phyloP scores from a whole-genome alignment of 2,329 filamentous ascomycete species.

The Fusarium coicis region DNA sequence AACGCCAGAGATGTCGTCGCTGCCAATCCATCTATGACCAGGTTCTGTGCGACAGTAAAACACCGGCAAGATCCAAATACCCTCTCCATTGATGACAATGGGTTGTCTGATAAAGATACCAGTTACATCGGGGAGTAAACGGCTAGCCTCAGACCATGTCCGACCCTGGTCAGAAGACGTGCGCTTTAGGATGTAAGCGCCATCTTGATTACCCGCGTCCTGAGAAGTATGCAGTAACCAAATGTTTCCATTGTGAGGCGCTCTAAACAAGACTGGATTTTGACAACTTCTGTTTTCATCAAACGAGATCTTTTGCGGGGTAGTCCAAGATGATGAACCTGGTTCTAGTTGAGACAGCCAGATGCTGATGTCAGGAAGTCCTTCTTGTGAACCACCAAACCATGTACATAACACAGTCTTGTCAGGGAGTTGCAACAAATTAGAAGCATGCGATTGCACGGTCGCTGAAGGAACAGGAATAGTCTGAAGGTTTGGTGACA shows the following conservation, averaged over 20 bases:
- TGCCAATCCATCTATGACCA: constrained; percentile 57
- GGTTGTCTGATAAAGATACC: constrained; percentile 57
- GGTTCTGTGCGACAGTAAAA: constrained; percentile 55
- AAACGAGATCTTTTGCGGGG: constrained; percentile 50
- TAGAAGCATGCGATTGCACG: constrained; percentile 57
- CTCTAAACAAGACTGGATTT: constrained; percentile 56
- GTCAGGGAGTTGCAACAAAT: constrained; percentile 54
- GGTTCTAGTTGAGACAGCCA: constrained; percentile 52
- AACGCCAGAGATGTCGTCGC: constrained; percentile 55
- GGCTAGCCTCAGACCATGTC: constrained; percentile 50
- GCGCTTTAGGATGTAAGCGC: constrained; percentile 51
- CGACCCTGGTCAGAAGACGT: constrained; percentile 50
- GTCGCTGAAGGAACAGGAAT: constrained; percentile 51
- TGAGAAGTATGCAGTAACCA: constrained; percentile 59
- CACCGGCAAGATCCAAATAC: constrained; percentile 55
- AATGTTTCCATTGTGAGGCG: constrained; percentile 47
- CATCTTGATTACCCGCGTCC: constrained; percentile 56
- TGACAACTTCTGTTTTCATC: constrained; percentile 56
- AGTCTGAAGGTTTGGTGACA: constrained; percentile 21
- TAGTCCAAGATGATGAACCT: constrained; percentile 47
- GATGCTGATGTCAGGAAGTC: constrained; percentile 56
- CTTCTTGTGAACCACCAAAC: constrained; percentile 59
- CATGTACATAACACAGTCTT: constrained; percentile 55
- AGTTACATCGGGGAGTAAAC: constrained; percentile 47
- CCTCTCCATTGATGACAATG: constrained; percentile 49